Percentiles rank a stretch among this genome's conserved stretches.
These are phyloP conservation scores for Vinca minor DNA, from an alignment of 257 asterid genomes.

Conservation along the genomic window DNA sequence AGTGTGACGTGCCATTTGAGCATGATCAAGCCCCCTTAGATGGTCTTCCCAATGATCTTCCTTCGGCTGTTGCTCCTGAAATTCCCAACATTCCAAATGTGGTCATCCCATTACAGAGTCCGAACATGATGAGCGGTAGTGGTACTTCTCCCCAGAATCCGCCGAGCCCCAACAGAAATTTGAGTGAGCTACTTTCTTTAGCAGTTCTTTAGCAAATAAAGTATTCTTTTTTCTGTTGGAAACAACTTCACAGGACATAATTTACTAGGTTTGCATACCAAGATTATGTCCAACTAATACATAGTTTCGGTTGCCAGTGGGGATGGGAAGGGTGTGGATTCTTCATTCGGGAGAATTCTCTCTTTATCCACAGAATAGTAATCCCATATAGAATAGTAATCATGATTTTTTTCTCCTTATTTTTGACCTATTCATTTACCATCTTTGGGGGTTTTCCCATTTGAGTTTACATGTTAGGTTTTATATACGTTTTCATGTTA, in stretches of 20 bases:
- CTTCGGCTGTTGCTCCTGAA: background rate
- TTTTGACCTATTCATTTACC: no score
- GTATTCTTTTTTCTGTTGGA: background rate
- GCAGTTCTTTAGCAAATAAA: background rate
- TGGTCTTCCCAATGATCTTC: constrained; percentile 2
- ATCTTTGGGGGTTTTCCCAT: no score
- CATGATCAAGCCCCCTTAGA: no score
- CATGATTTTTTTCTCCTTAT: no score
- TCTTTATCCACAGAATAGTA: no score
- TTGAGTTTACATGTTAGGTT: no score
- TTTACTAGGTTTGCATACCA: background rate
- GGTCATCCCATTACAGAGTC: background rate
- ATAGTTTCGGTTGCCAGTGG: background rate
- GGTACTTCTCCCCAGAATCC: background rate
- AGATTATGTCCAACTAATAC: background rate
- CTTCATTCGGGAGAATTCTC: no score
- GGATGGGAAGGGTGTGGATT: background rate
- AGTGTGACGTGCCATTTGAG: background rate
- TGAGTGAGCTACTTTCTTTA: background rate
- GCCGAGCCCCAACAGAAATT: background rate
- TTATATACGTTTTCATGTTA: background rate
- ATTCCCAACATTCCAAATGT: background rate
- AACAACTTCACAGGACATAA: background rate
- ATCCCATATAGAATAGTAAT: no score
- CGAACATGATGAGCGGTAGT: background rate